Percentiles rank a stretch among this genome's conserved stretches.
phyloP scores from a whole-genome alignment of 2,329 filamentous ascomycete genomes.

The Hypoxylon sp. region DNA sequence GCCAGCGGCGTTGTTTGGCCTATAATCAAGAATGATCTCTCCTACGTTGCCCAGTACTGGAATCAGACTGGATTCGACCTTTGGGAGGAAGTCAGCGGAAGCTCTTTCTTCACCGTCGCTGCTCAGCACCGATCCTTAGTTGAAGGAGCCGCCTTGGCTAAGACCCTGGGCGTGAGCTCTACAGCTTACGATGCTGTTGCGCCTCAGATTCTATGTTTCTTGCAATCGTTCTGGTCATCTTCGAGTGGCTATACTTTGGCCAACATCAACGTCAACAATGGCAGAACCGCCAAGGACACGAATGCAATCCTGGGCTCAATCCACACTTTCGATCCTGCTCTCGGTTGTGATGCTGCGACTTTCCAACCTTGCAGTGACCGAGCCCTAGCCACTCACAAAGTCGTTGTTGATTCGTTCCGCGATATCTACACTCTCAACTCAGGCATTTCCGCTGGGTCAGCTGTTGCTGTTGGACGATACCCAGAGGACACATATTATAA shows the following conservation, averaged over 20 bases:
- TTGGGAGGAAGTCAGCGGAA: conserved; percentile 85
- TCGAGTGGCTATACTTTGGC: conserved; percentile 73
- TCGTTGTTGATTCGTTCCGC: conserved; percentile 81
- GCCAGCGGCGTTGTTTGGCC: conserved; percentile 76
- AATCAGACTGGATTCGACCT: conserved; percentile 78
- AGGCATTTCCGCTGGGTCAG: conserved; percentile 71
- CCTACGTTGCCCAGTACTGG: conserved; percentile 82
- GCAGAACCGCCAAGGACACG: conserved; percentile 77
- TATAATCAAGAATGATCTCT: conserved; percentile 80
- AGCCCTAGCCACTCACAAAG: conserved; percentile 82
- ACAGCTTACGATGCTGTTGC: conserved; percentile 74
- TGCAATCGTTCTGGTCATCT: conserved; percentile 80
- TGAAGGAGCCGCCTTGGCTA: conserved; percentile 77
- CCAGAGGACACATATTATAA: conserved; percentile 81
- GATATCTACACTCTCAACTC: conserved; percentile 77
- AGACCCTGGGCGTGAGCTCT: conserved; percentile 72
- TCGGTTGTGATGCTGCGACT: conserved; percentile 76
- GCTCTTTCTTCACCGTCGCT: conserved; percentile 83
- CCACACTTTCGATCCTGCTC: conserved; percentile 77
- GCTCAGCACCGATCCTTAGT: conserved; percentile 78
- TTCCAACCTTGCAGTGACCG: conserved; percentile 83
- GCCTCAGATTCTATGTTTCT: conserved; percentile 79
- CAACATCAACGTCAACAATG: conserved; percentile 75
- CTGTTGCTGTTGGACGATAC: conserved; percentile 76
- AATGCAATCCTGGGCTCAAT: conserved; percentile 78